phyloP scores from a whole-genome alignment of 2,329 filamentous ascomycete genomes.

The Zalaria sp. region DNA sequence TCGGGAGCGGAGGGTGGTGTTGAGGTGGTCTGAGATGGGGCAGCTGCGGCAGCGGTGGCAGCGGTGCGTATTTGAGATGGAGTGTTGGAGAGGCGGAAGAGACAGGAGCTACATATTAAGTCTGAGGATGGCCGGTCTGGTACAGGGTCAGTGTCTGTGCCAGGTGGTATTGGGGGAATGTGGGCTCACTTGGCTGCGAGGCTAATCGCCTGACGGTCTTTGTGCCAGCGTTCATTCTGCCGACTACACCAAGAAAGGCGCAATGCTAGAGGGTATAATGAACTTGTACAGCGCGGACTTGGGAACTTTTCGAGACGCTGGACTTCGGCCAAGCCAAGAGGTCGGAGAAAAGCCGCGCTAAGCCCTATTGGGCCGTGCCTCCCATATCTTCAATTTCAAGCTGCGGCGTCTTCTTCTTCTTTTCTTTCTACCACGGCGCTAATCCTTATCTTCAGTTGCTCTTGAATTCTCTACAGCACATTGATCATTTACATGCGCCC shows the following conservation, averaged over 20 bases:
- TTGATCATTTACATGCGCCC: conserved; percentile 87
- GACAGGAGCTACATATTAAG: conserved; percentile 32
- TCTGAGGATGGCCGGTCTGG: conserved; percentile 21
- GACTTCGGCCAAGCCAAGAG: no score
- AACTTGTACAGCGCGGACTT: no score
- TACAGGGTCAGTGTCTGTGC: conserved; percentile 2
- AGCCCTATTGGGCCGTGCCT: no score
- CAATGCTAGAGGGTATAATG: background rate
- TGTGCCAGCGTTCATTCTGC: conserved; percentile 30
- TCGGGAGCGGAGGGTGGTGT: conserved; percentile 18
- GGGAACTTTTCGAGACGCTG: no score
- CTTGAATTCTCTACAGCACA: conserved; percentile 50
- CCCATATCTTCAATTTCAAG: no score
- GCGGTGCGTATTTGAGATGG: conserved; percentile 20
- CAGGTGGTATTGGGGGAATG: background rate
- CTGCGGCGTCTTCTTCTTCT: conserved; percentile 9
- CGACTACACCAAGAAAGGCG: conserved; percentile 9
- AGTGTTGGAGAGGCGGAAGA: conserved; percentile 23
- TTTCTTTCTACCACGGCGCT: conserved; percentile 43
- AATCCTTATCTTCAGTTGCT: conserved; percentile 90
- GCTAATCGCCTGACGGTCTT: conserved; percentile 29
- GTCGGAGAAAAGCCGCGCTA: no score
- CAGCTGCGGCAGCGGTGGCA: conserved; percentile 14
- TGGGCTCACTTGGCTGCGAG: conserved; percentile 23
- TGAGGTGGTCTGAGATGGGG: conserved; percentile 13